Evolutionary conservation across 176 grass and related monocot genomes (phyloP), one percentile per base, ranked within the genome.

Genomic region (Oryza coarctata): DNA sequence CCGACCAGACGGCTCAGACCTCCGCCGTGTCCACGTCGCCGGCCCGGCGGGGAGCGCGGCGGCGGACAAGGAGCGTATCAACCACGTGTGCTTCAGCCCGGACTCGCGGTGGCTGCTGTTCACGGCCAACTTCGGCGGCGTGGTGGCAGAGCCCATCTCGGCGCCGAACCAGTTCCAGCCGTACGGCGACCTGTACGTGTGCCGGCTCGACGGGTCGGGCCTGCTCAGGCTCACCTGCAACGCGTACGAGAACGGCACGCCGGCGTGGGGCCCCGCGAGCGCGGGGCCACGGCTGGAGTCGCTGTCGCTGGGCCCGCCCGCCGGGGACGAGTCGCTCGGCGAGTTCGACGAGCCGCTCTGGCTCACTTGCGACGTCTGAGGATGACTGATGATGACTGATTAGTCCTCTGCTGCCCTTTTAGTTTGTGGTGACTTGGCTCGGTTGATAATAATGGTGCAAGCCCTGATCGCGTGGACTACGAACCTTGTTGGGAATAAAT

Each of bases 1-100:
- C 15, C 78, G 79, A 33, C 92, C 95, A 2, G 90, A 98, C 79
- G 95, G 95, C 9, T 28, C 88, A 0, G 90, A 45, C 0, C 77
- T 94, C 13, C 84, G 78, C 27, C 90, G 92, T 2, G 88, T 98
- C 45, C 44, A 93, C 73, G 93, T 94, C 73, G 88, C 82, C 7
- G 92, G 90, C 9, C 80, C 84, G 15, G 47, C 86, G 20, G 86
- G 90, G 3, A 84, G 88, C 41, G 22, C 40, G 12, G 86, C 93
- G 65, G 78, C 82, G 61, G 88, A 86, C 45, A 87, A 66, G 88
- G 95, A 98, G 79, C 77, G 95, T 82, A 88, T 98, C 81, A 94
- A 98, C 86, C 95, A 98, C 70, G 92, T 98, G 63, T 94, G 92
- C 86, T 98, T 98, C 83, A 94, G 95, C 79, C 86, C 90, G 40